A percentile compares a stretch with the other conserved stretches of the same genome.
phyloP scores from a whole-genome alignment of 306 rosid species.

The Ammopiptanthus mongolicus region DNA sequence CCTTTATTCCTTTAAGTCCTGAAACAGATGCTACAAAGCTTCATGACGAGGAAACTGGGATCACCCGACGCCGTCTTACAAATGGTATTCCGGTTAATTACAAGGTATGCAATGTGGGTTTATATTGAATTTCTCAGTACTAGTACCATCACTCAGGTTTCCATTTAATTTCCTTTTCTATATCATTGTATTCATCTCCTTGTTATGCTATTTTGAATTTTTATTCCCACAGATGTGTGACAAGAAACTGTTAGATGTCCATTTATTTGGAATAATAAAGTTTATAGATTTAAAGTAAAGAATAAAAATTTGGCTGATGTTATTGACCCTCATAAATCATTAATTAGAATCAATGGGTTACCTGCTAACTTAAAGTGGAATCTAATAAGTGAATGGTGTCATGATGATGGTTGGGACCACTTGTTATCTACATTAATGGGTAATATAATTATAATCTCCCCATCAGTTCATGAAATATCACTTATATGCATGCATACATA shows the following conservation, averaged over 20 bases:
- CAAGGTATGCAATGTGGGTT: constrained; percentile 52
- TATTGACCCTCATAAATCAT: not conserved
- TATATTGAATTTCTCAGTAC: constrained; percentile 8
- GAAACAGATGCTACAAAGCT: constrained; percentile 49
- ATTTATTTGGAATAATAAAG: not conserved
- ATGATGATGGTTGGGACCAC: not conserved
- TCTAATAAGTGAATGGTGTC: not conserved
- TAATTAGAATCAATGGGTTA: not conserved
- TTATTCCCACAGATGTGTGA: not conserved
- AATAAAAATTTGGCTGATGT: not conserved
- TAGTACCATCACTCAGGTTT: not conserved
- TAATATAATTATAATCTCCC: not conserved
- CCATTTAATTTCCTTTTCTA: not conserved
- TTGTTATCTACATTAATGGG: not conserved
- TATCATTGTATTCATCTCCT: not conserved
- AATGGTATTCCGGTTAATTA: constrained; percentile 91
- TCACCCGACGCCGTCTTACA: constrained; percentile 69
- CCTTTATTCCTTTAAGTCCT: constrained; percentile 62
- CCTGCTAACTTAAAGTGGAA: not conserved
- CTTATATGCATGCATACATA: not conserved
- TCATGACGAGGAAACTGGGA: constrained; percentile 89
- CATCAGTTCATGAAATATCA: not conserved
- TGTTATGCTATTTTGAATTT: not conserved
- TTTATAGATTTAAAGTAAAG: not conserved
- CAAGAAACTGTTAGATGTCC: not conserved